Evolutionary conservation across 345 rosid genomes (phyloP).

Genomic region (Populus davidiana): DNA sequence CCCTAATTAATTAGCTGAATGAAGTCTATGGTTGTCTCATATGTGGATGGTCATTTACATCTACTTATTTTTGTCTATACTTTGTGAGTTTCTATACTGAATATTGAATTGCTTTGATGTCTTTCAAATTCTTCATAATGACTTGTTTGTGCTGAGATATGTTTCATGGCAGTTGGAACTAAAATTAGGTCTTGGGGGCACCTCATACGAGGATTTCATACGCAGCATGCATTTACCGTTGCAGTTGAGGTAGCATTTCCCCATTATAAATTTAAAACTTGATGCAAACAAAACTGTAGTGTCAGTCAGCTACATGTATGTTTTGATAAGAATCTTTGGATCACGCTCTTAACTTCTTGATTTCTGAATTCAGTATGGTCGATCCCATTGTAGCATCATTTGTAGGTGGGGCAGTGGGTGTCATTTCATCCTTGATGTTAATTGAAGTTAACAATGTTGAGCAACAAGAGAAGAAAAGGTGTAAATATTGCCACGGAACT

Average conservation of each 20-base stretch:
- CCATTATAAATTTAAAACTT: slow-evolving; percentile 6
- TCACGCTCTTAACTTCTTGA: slow-evolving; percentile 13
- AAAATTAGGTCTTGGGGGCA: slow-evolving; percentile 83
- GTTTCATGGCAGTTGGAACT: slow-evolving; percentile 68
- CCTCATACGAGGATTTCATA: slow-evolving; percentile 93
- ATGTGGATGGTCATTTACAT: no score
- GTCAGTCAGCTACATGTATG: slow-evolving; percentile 1
- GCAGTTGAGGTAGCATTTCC: slow-evolving; percentile 70
- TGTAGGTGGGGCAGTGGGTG: slow-evolving; percentile 96
- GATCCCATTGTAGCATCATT: slow-evolving; percentile 97
- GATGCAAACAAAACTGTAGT: slow-evolving; percentile 12
- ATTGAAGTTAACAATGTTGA: slow-evolving; percentile 87
- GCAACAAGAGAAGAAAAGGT: slow-evolving; percentile 89
- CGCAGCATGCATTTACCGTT: slow-evolving; percentile 72
- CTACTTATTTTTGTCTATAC: no score
- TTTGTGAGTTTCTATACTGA: not conserved
- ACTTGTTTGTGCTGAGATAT: slow-evolving; percentile 1
- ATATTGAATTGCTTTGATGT: not conserved
- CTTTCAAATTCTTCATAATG: not conserved
- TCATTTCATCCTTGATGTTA: slow-evolving; percentile 91
- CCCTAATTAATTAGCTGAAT: not conserved
- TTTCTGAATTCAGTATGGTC: slow-evolving; percentile 66
- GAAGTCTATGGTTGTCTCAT: not conserved
- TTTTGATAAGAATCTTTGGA: not conserved
- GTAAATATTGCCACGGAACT: slow-evolving; percentile 89